phyloP scores from a whole-genome alignment of 805 yeast species.

The Candida ulmi region DNA sequence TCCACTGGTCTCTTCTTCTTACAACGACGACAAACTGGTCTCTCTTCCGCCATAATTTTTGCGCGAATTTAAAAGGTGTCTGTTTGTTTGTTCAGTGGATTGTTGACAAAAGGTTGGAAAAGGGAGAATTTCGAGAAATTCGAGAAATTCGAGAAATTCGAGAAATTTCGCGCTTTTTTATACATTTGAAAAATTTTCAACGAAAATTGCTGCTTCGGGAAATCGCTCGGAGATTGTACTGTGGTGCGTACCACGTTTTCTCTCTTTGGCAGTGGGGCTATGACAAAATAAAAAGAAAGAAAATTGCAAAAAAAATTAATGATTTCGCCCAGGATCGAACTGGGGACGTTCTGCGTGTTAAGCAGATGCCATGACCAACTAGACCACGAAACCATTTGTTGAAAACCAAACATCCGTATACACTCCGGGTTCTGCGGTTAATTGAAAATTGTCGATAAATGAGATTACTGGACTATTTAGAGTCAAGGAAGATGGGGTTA shows the following conservation, averaged over 20 bases:
- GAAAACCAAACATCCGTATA: background rate
- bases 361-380: constrained; percentile 99
- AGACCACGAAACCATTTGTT: constrained; percentile 84
- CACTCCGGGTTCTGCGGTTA: background rate
- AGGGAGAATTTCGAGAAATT: background rate
- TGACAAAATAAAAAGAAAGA: too few relatives aligned
- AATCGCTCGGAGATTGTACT: background rate
- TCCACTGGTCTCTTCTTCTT: constrained; percentile 26
- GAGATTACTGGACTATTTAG: too few relatives aligned
- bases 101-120: background rate
- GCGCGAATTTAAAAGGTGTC: background rate
- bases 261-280: too few relatives aligned
- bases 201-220: background rate
- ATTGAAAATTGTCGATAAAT: too few relatives aligned
- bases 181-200: background rate
- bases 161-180: background rate
- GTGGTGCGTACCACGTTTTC: background rate
- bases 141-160: background rate
- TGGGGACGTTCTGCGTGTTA: constrained; percentile 99
- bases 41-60: background rate
- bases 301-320: constrained; percentile 25
- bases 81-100: background rate
- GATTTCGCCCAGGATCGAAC: constrained; percentile 99
- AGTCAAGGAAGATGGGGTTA: too few relatives aligned
- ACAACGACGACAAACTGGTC: constrained; percentile 22